A percentile compares a stretch with the other conserved stretches of the same genome.
Conservation (phyloP, 495 filamentous ascomycete genomes). For the Xylaria telfairii region DNA sequence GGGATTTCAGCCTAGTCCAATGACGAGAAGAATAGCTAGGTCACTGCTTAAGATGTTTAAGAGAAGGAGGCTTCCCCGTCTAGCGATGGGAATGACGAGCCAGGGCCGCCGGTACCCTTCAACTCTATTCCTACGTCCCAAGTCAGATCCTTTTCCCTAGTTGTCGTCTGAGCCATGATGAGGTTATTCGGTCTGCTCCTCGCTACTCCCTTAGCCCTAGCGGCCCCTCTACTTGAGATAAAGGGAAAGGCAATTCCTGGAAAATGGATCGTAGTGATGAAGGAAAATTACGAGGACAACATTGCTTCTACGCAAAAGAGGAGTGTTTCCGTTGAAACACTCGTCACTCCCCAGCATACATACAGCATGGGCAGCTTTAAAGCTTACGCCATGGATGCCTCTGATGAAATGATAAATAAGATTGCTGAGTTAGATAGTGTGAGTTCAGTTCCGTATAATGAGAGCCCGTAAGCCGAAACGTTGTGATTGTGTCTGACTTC, state of each 20-base stretch:
- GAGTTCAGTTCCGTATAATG: constrained; percentile 19
- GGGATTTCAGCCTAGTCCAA: neutral
- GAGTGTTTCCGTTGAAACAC: constrained; percentile 30
- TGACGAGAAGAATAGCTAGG: neutral
- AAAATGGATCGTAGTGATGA: constrained; percentile 64
- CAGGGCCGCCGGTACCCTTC: neutral
- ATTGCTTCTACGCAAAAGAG: constrained; percentile 33
- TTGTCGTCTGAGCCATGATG: constrained; percentile 29
- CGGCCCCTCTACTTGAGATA: constrained; percentile 43
- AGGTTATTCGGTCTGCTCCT: constrained; percentile 34
- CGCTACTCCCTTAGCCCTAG: constrained; percentile 28
- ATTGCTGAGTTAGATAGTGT: constrained; percentile 48
- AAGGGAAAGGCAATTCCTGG: constrained; percentile 47
- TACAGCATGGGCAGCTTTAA: constrained; percentile 49
- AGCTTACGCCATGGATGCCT: constrained; percentile 47
- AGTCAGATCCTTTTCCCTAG: neutral
- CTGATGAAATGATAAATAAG: constrained; percentile 43
- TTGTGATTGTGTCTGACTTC: constrained; percentile 2
- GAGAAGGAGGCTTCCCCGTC: constrained; percentile 8
- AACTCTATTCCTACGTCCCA: neutral
- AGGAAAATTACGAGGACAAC: constrained; percentile 36
- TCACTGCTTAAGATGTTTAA: constrained; percentile 1
- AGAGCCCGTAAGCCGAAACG: neutral
- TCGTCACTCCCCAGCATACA: constrained; percentile 39
- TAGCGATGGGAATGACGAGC: neutral